Base-by-base conservation (phyloP, 805 yeast genomes). In the Spathaspora passalidarum region DNA sequence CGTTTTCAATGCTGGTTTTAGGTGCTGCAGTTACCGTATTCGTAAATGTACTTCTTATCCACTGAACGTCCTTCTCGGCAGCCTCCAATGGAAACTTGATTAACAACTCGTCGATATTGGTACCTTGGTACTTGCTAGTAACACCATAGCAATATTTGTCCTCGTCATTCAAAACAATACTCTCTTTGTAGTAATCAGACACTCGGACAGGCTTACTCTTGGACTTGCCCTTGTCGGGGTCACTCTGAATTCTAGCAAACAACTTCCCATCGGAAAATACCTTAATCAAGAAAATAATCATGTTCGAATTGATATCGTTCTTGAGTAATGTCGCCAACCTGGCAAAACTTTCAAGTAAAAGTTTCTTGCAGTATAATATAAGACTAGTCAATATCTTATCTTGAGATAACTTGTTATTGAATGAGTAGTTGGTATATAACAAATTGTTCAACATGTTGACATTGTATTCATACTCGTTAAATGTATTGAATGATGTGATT, bases 91-190 rank as follows among this genome's bases (percentile, higher is more conserved):
- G 48, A 49, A 55, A 54, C 48, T 66, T 65, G 23, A 65, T 57
- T 32, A 58, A 47, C 26, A 75, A 54, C 42, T 72, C 74, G 44
- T 69, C 73, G 18, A 78, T 59, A 10, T 56, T 51, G 26, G 62
- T 55, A 13, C 45, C 38, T 5, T 56, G 49, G 20, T 73, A 65
- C 50, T 78, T 79, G 54, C 83, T 77, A 0, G 84, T 73, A 1
- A 81, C 60, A 2, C 87, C 86, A 59, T 67, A 78, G 3, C 73
- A 69, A 54, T 70, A 72, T 16, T 74, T 77, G 49, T 69, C 74
- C 39, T 73, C 78, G 22, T 80, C 80, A 32, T 68, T 72, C 13
- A 82, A 65, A 5, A 66, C 45, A 21, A 49, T 52, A 2, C 45
- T 39, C 37, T 65, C 62, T 2, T 44, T 42, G 40, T 65, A 61